Base-by-base conservation (phyloP, 1,139 yeast genomes). In the Tardiomyces digboiensis region DNA sequence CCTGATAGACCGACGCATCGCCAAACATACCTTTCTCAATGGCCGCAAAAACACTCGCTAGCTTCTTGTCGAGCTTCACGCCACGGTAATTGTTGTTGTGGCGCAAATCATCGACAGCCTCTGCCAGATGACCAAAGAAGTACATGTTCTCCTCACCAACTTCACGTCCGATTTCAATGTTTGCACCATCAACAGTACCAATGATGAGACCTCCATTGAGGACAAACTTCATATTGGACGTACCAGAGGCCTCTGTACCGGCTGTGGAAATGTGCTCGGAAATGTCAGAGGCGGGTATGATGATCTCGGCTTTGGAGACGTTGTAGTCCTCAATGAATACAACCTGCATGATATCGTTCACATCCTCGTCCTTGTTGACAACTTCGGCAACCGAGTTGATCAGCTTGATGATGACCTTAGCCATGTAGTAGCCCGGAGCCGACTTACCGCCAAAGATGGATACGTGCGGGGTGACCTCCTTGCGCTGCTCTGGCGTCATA, bases 211-310 rank as follows among this genome's bases (percentile, higher is more conserved):
- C 97, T 65, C 96, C 97, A 60, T 87, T 88, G 66, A 88, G 70
- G 23, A 88, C 95, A 62, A 88, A 88, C 69, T 88, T 89, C 97
- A 88, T 88, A 70, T 88, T 88, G 41, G 95, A 84, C 39, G 97
- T 88, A 62, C 97, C 97, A 1, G 94, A 83, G 21, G 95, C 97
- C 65, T 88, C 97, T 20, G 97, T 88, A 56, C 97, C 97, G 10
- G 97, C 97, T 41, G 97, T 88, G n/a, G 96, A 87, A 54, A 88
- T 89, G 67, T 88, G 97, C 66, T 88, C 93, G 42, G 94, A 83
- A 58, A 88, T 72, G 61, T 88, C 97, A 39, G 91, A 80, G 16
- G 91, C 97, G 19, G 97, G 96, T 52, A 79, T 74, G 58, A 89
- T 86, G 48, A 87, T 76, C 67, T 89, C 96, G 0, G 97, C 96